Conservation (phyloP, 495 filamentous ascomycete genomes). For the Talaromyces borbonicus region DNA sequence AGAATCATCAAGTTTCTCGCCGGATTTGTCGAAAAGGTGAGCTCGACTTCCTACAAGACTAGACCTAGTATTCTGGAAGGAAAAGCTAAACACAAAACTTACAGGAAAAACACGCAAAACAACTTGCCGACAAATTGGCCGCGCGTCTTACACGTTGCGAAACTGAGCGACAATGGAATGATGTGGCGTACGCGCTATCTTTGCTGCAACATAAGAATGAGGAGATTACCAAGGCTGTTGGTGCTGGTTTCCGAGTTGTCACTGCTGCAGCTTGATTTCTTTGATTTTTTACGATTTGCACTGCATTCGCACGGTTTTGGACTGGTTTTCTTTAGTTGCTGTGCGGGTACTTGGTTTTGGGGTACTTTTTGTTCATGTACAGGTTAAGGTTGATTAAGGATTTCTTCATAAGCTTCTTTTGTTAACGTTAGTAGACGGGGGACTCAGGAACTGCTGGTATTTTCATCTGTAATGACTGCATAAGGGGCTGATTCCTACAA, state of each 20-base stretch:
- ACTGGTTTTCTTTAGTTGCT: neutral
- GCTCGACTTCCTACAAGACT: constrained; percentile 10
- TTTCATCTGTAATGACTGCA: no score
- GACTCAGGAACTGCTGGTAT: no score
- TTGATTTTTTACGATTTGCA: constrained; percentile 1
- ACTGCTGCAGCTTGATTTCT: constrained; percentile 46
- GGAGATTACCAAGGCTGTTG: constrained; percentile 77
- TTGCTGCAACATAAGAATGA: constrained; percentile 95
- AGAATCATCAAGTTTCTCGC: constrained; percentile 87
- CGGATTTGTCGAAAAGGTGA: constrained; percentile 94
- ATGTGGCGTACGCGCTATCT: constrained; percentile 84
- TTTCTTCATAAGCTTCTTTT: no score
- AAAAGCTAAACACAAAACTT: neutral
- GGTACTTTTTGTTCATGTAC: neutral
- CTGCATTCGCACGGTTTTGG: neutral
- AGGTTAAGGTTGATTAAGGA: neutral
- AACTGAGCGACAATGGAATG: constrained; percentile 91
- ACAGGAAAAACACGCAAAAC: constrained; percentile 96
- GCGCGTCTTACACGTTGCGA: constrained; percentile 80
- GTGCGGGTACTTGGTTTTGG: neutral
- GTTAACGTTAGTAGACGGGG: no score
- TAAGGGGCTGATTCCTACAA: no score
- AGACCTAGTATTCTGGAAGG: neutral
- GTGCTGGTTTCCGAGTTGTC: constrained; percentile 78
- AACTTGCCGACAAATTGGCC: constrained; percentile 87